Evolutionary conservation across 768 basidiomycete genomes (phyloP).

Genomic region (Crassisporium funariophilum): DNA sequence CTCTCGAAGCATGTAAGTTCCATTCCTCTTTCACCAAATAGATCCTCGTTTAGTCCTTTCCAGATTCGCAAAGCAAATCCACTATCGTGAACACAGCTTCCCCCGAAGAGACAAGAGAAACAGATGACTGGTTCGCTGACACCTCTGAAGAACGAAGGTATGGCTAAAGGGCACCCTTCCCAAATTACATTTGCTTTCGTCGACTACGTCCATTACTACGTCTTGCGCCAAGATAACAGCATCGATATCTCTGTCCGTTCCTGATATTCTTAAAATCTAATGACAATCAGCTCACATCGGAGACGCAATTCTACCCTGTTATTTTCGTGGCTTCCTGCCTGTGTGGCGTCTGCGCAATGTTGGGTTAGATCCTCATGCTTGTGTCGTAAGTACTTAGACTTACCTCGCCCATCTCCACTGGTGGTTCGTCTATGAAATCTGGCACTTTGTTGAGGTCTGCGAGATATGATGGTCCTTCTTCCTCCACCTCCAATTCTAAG

Average conservation of each 20-base stretch:
- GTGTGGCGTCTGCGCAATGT: slow-evolving; percentile 37
- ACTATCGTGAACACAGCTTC: slow-evolving; percentile 74
- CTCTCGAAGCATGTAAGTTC: slow-evolving; percentile 72
- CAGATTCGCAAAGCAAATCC: slow-evolving; percentile 87
- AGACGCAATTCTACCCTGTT: slow-evolving; percentile 36
- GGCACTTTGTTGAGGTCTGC: slow-evolving; percentile 84
- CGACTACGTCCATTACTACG: too few species aligned
- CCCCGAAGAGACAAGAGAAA: slow-evolving; percentile 53
- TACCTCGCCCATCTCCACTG: slow-evolving; percentile 69
- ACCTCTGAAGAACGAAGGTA: slow-evolving; percentile 56
- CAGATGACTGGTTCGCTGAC: slow-evolving; percentile 83
- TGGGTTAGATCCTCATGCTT: background rate
- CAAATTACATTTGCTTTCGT: too few species aligned
- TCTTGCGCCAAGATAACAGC: too few species aligned
- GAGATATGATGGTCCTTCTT: slow-evolving; percentile 89
- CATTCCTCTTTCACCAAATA: background rate
- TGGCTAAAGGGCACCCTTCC: too few species aligned
- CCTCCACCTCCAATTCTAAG: slow-evolving; percentile 87
- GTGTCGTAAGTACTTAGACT: slow-evolving; percentile 17
- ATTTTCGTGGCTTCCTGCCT: slow-evolving; percentile 59
- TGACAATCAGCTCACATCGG: background rate
- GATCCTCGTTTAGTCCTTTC: background rate
- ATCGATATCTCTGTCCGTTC: too few species aligned
- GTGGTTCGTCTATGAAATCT: slow-evolving; percentile 90
- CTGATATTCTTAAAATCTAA: too few species aligned